Evolutionary conservation across 2,329 filamentous ascomycete species (phyloP).

Genomic region (Aspergillaceae sp.): DNA sequence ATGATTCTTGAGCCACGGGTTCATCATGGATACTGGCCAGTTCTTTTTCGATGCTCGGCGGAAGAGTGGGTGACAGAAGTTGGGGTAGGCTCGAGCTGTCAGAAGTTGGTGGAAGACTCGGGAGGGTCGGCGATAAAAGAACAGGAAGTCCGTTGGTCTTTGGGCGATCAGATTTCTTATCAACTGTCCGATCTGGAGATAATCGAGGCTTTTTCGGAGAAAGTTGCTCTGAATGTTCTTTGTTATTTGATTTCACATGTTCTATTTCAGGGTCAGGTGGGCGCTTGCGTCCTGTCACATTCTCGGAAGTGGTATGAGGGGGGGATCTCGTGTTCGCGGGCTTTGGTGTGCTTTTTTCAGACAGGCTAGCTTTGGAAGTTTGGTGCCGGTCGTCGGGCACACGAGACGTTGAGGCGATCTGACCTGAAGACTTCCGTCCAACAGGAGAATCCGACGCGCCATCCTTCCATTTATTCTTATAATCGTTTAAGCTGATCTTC

Average conservation of each 20-base stretch:
- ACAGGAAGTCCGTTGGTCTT: constrained; percentile 24
- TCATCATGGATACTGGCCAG: constrained; percentile 37
- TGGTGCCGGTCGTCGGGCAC: constrained; percentile 14
- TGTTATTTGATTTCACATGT: constrained; percentile 6
- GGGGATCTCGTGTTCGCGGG: constrained; percentile 9
- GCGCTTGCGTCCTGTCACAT: constrained; percentile 19
- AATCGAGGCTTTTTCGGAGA: constrained; percentile 34
- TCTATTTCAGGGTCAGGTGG: constrained; percentile 16
- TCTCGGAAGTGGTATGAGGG: constrained; percentile 8
- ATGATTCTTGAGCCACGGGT: constrained; percentile 12
- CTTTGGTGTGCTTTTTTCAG: constrained; percentile 10
- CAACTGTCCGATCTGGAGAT: constrained; percentile 27
- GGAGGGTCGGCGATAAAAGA: constrained; percentile 33
- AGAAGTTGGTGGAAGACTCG: constrained; percentile 37
- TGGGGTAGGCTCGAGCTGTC: constrained; percentile 38
- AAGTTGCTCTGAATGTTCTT: constrained; percentile 16
- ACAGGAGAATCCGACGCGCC: constrained; percentile 20
- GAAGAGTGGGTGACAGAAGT: constrained; percentile 51
- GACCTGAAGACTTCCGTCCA: constrained; percentile 12
- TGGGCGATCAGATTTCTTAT: constrained; percentile 15
- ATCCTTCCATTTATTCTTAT: constrained; percentile 48
- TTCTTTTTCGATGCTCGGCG: constrained; percentile 47
- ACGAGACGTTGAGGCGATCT: constrained; percentile 9
- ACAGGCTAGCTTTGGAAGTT: constrained; percentile 10
- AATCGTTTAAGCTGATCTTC: constrained; percentile 54